Conservation (phyloP, 2,329 filamentous ascomycete species). For the Cryphonectria japonica region DNA sequence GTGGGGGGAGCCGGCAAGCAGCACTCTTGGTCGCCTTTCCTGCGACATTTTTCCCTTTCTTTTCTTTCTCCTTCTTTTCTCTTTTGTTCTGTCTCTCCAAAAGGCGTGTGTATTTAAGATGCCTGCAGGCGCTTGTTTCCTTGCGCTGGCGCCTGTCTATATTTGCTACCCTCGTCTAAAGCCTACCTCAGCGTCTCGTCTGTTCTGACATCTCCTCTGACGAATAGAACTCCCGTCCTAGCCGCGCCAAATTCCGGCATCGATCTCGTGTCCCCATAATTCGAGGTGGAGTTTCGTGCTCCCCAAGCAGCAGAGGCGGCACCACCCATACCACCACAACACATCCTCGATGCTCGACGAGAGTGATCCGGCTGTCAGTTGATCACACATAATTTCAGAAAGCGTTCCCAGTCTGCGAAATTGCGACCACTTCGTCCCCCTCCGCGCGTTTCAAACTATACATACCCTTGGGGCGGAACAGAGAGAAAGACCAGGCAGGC, state of each 20-base stretch:
- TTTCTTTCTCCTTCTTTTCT: neutral
- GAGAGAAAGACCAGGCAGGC: slow-evolving; percentile 34
- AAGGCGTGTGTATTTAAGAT: slow-evolving; percentile 13
- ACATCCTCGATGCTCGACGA: slow-evolving; percentile 30
- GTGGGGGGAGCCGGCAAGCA: slow-evolving; percentile 8
- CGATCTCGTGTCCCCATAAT: slow-evolving; percentile 38
- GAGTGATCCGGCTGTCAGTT: slow-evolving; percentile 23
- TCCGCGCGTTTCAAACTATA: slow-evolving; percentile 23
- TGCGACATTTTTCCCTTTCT: neutral
- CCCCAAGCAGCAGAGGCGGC: slow-evolving; percentile 34
- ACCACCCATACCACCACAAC: slow-evolving; percentile 31
- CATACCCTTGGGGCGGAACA: slow-evolving; percentile 30
- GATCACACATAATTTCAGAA: slow-evolving; percentile 28
- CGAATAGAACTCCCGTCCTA: slow-evolving; percentile 31
- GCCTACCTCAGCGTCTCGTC: slow-evolving; percentile 25
- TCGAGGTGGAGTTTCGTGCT: slow-evolving; percentile 40
- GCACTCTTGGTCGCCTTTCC: slow-evolving; percentile 18
- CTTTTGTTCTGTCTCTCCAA: neutral
- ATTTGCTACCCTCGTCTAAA: slow-evolving; percentile 27
- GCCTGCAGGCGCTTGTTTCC: slow-evolving; percentile 25
- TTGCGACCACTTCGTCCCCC: slow-evolving; percentile 24
- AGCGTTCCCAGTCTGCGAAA: slow-evolving; percentile 24
- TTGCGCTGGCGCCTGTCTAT: slow-evolving; percentile 23
- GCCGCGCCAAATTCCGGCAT: slow-evolving; percentile 36
- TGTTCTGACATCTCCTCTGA: slow-evolving; percentile 29